Base-by-base conservation (phyloP, 768 basidiomycete species). In the Lactarius hengduanensis region DNA sequence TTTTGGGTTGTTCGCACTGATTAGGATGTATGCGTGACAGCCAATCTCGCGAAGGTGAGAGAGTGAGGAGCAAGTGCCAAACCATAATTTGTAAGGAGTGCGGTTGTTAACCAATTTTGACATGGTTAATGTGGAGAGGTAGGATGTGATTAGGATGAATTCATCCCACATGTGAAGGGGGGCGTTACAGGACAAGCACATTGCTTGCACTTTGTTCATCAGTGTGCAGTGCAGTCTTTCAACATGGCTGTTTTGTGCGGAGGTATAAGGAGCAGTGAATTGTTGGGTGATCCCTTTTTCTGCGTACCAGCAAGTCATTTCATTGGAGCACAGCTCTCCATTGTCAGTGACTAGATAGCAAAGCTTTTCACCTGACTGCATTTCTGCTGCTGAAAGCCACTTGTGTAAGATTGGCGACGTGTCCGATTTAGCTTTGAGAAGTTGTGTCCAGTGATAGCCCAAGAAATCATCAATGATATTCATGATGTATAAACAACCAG, bases 21-120 rank as follows among this genome's bases (percentile, higher is more conserved):
- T 4, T 2, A 45, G 41, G 8, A 54, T 34, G 1, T 53, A 62
- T 0, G 61, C 53, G 15, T 16, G 28, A 20, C 61, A 62, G 22
- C 61, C 38, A 0, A 62, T 62, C 30, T 62, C 32, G 20, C 53
- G 30, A 2, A 62, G 32, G 61, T 54, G 61, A 7, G 47, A n/a
- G 3, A 62, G 5, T 1, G 13, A 8, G 1, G 50, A 53, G 9
- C 6, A 2, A 4, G 9, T 11, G 8, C 61, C 53, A 2, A 30
- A 54, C 47, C 47, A 62, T 2, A 54, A 3, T 16, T 62, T 53
- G 40, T 18, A 36, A 0, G 61, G 61, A 0, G 61, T 62, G 10
- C 34, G 30, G 2, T 47, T 47, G 4, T 26, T 13, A 1, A 20
- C 18, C 83, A 47, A 63, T 71, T 65, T 13, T 16, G 15, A 11